A percentile compares a stretch with the other conserved stretches of the same genome.
Evolutionary conservation across 2,329 filamentous ascomycete species (phyloP).

Genomic region (Hypomyces perniciosus): DNA sequence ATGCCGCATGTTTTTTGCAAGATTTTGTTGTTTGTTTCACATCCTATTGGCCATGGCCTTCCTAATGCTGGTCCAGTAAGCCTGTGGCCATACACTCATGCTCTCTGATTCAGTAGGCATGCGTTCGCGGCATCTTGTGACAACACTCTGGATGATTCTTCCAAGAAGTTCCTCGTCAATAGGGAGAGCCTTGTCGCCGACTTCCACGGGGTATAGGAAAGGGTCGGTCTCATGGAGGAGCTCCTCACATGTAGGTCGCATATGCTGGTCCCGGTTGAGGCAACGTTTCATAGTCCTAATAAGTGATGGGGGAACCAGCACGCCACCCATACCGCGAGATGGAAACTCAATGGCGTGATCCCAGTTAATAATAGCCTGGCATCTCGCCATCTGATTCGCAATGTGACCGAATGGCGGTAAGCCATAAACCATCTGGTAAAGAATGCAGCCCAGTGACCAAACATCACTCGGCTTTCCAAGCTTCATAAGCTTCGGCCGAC

Average conservation of each 20-base stretch:
- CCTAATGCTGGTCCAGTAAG: slow-evolving; percentile 55
- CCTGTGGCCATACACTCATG: slow-evolving; percentile 50
- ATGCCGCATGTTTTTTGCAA: slow-evolving; percentile 8
- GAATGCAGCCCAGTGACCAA: slow-evolving; percentile 92
- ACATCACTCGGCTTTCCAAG: slow-evolving; percentile 93
- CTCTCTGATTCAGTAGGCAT: slow-evolving; percentile 55
- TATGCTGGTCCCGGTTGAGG: slow-evolving; percentile 54
- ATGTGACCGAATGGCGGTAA: slow-evolving; percentile 93
- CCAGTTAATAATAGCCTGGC: slow-evolving; percentile 80
- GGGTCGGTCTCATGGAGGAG: slow-evolving; percentile 53
- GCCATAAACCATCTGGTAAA: slow-evolving; percentile 99
- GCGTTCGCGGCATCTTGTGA: slow-evolving; percentile 50
- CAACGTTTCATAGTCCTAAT: slow-evolving; percentile 58
- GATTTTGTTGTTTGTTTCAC: slow-evolving; percentile 10
- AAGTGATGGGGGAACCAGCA: slow-evolving; percentile 52
- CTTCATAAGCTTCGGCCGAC: slow-evolving; percentile 74
- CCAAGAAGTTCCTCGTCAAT: slow-evolving; percentile 58
- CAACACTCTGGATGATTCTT: slow-evolving; percentile 58
- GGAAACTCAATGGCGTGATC: slow-evolving; percentile 68
- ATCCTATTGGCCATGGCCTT: slow-evolving; percentile 38
- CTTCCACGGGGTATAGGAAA: slow-evolving; percentile 58
- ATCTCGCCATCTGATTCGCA: slow-evolving; percentile 75
- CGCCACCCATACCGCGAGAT: slow-evolving; percentile 59
- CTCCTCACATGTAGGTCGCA: slow-evolving; percentile 58
- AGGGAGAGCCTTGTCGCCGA: slow-evolving; percentile 48